These are phyloP conservation scores for Boletellus ananiceps DNA, from an alignment of 768 basidiomycete genomes.

Conservation along the genomic window DNA sequence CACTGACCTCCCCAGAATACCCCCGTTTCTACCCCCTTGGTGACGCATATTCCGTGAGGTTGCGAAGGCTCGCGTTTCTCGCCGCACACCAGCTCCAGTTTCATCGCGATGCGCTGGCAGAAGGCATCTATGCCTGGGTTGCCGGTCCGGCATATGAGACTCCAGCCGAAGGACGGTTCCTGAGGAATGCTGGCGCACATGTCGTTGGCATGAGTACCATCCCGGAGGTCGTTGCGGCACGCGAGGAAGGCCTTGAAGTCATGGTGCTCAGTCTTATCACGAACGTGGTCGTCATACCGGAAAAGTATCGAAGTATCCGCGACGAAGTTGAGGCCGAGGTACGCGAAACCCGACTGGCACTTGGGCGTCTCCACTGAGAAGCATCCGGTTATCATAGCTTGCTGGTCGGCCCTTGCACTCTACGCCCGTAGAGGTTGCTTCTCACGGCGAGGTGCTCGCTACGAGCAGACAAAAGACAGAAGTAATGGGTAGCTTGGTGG, in stretches of 20 bases:
- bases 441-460: slow-evolving; percentile 75
- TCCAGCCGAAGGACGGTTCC: slow-evolving; percentile 77
- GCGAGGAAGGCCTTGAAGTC: slow-evolving; percentile 70
- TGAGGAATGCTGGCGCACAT: slow-evolving; percentile 71
- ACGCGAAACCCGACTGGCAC: slow-evolving; percentile 12
- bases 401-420: slow-evolving; percentile 48
- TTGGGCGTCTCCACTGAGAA: slow-evolving; percentile 1
- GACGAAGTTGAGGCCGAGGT: slow-evolving; percentile 80
- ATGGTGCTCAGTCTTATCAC: slow-evolving; percentile 83
- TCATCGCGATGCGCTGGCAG: slow-evolving; percentile 52
- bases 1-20: slow-evolving; percentile 50
- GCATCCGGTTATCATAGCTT: slow-evolving; percentile 39
- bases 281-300: slow-evolving; percentile 75
- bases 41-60: slow-evolving; percentile 68
- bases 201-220: slow-evolving; percentile 96
- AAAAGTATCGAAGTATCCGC: slow-evolving; percentile 59
- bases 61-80: slow-evolving; percentile 70
- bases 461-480: slow-evolving; percentile 65
- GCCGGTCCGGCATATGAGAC: slow-evolving; percentile 89
- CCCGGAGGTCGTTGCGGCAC: slow-evolving; percentile 80
- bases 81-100: slow-evolving; percentile 62
- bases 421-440: slow-evolving; percentile 46
- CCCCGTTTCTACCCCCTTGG: slow-evolving; percentile 82
- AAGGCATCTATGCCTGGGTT: slow-evolving; percentile 89
- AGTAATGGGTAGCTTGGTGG: slow-evolving; percentile 67